Evolutionary conservation across 768 basidiomycete species (phyloP).

Genomic region (Leccinum imitatum): DNA sequence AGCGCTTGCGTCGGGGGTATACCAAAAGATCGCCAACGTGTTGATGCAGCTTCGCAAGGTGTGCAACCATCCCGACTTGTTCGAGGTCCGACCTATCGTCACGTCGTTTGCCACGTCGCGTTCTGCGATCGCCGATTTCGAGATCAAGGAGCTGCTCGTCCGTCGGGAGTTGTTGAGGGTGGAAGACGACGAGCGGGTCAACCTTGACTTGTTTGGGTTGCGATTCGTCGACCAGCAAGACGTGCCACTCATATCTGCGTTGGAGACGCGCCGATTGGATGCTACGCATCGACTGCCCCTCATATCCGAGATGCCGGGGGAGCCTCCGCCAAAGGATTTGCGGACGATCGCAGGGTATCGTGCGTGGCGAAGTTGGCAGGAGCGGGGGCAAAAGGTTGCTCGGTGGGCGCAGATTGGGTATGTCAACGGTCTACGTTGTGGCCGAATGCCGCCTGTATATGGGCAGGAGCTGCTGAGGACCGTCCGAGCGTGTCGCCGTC

Average conservation of each 20-base stretch:
- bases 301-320: constrained; percentile 52
- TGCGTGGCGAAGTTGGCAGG: constrained; percentile 46
- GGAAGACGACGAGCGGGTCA: constrained; percentile 49
- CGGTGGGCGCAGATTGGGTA: constrained; percentile 73
- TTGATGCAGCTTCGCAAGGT: constrained; percentile 99
- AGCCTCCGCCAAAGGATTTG: constrained; percentile 70
- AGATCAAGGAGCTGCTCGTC: constrained; percentile 86
- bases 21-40: constrained; percentile 89
- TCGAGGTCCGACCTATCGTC: constrained; percentile 83
- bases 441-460: constrained; percentile 44
- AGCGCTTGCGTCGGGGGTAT: constrained; percentile 80
- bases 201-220: constrained; percentile 66
- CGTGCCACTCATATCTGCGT: constrained; percentile 50
- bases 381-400: constrained; percentile 50
- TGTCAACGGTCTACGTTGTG: constrained; percentile 73
- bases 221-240: constrained; percentile 58
- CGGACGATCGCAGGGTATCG: constrained; percentile 75
- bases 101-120: constrained; percentile 74
- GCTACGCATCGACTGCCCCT: constrained; percentile 56
- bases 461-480: constrained; percentile 46
- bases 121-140: constrained; percentile 73
- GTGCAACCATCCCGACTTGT: constrained; percentile 91
- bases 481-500: constrained; percentile 38
- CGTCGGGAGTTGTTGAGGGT: constrained; percentile 68
- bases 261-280: constrained; percentile 56